Percentiles rank a stretch among this genome's conserved stretches.
Evolutionary conservation across 495 filamentous ascomycete genomes (phyloP).

Genomic region (Choiromyces venosus): DNA sequence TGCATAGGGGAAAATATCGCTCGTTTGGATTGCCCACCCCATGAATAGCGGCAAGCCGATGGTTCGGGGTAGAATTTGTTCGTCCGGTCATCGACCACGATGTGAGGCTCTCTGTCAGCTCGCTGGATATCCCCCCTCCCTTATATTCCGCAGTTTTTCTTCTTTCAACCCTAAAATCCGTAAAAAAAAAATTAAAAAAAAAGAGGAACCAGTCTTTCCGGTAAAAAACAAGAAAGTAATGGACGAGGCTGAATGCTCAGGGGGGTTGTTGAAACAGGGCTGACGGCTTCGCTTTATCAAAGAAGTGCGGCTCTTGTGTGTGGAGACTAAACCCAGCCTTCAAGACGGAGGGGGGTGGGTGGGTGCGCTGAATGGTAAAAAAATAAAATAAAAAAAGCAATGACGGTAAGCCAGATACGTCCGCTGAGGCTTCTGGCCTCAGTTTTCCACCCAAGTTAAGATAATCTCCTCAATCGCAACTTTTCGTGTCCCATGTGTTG

Average conservation of each 20-base stretch:
- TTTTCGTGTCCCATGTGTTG: constrained; percentile 35
- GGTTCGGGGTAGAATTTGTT: constrained; percentile 27
- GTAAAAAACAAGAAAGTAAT: not conserved
- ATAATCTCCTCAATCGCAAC: constrained; percentile 36
- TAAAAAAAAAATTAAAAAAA: too few species aligned
- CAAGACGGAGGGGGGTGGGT: constrained; percentile 2
- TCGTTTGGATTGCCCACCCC: constrained; percentile 19
- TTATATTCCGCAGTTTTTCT: not conserved
- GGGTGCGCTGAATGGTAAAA: constrained; percentile 9
- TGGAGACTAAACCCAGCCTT: constrained; percentile 10
- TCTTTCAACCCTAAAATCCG: not conserved
- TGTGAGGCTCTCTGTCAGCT: constrained; percentile 6
- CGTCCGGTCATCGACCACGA: constrained; percentile 35
- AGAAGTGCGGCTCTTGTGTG: constrained; percentile 18
- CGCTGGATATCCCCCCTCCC: not conserved
- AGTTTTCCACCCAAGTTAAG: constrained; percentile 35
- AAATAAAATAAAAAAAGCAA: not conserved
- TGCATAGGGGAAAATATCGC: constrained; percentile 34
- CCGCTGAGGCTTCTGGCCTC: constrained; percentile 32
- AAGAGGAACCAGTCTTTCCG: not conserved
- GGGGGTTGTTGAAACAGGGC: constrained; percentile 23
- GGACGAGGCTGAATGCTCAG: not conserved
- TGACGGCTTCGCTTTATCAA: constrained; percentile 20
- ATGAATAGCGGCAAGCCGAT: constrained; percentile 29
- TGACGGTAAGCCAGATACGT: constrained; percentile 6